phyloP scores from a whole-genome alignment of 768 basidiomycete species.

The Psilocybe tampanensis region DNA sequence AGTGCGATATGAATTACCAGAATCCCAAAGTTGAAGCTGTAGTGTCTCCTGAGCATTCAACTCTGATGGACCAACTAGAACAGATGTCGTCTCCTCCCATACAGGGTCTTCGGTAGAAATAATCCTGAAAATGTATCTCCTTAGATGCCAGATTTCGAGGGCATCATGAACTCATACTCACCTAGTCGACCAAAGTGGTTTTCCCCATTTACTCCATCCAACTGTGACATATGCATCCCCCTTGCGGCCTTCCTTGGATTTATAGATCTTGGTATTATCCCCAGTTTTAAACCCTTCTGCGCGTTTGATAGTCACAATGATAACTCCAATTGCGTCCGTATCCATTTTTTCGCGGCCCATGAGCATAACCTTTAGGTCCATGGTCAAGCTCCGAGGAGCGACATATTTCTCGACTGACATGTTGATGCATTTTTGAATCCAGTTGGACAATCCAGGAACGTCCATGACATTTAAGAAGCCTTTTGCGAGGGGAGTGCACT shows the following conservation, averaged over 20 bases:
- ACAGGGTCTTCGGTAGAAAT: slow-evolving; percentile 64
- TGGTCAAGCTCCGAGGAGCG: slow-evolving; percentile 69
- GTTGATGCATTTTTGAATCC: slow-evolving; percentile 69
- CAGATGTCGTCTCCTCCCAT: slow-evolving; percentile 68
- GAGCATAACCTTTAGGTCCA: slow-evolving; percentile 68
- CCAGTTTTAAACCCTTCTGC: slow-evolving; percentile 52
- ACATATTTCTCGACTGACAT: slow-evolving; percentile 63
- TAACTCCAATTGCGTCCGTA: slow-evolving; percentile 64
- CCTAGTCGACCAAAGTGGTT: slow-evolving; percentile 71
- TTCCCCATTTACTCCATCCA: slow-evolving; percentile 64
- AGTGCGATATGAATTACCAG: slow-evolving; percentile 38
- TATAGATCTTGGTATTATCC: slow-evolving; percentile 38
- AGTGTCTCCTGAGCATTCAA: slow-evolving; percentile 68
- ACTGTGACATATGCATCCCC: slow-evolving; percentile 64
- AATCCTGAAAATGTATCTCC: slow-evolving; percentile 40
- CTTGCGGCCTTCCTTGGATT: slow-evolving; percentile 27
- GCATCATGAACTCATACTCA: slow-evolving; percentile 10
- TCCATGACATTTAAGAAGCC: slow-evolving; percentile 79
- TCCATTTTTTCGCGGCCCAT: slow-evolving; percentile 64
- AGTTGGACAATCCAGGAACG: slow-evolving; percentile 67
- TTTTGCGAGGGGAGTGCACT: slow-evolving; percentile 64
- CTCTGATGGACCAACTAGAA: slow-evolving; percentile 66
- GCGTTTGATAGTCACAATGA: slow-evolving; percentile 65
- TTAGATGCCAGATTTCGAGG: background rate
- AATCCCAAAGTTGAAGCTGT: slow-evolving; percentile 73